Percentiles rank a stretch among this genome's conserved stretches.
phyloP scores from a whole-genome alignment of 306 rosid genomes.

The Oxytropis ochrocephala region DNA sequence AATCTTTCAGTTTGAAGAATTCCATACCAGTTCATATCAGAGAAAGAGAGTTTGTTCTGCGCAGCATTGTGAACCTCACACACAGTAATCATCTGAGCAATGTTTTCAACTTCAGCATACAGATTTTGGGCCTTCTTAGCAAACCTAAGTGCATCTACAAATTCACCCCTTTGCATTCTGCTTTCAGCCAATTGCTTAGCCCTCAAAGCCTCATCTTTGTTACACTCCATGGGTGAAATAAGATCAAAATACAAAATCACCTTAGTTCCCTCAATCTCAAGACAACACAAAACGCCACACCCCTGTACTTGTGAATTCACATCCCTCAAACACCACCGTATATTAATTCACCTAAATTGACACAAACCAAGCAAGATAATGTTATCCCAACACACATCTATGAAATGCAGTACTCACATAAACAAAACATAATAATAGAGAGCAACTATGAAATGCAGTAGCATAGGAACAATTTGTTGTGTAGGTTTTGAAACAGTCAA shows the following conservation, averaged over 20 bases:
- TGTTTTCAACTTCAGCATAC: constrained; percentile 55
- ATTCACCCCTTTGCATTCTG: constrained; percentile 59
- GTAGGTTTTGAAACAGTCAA: background rate
- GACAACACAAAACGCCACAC: background rate
- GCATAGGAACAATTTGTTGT: no score
- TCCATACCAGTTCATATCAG: constrained; percentile 67
- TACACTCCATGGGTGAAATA: constrained; percentile 67
- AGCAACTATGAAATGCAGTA: background rate
- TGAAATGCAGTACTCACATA: background rate
- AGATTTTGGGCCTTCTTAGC: constrained; percentile 63
- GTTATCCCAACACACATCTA: background rate
- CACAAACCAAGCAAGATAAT: constrained; percentile 3
- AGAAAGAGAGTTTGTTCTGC: constrained; percentile 26
- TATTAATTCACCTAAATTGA: constrained; percentile 28
- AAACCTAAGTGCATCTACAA: constrained; percentile 59
- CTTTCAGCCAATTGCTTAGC: constrained; percentile 65
- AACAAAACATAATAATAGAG: no score
- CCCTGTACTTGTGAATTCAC: background rate
- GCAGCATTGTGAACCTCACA: constrained; percentile 71
- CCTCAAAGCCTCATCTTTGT: constrained; percentile 81
- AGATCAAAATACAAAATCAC: constrained; percentile 15
- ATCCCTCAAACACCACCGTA: background rate
- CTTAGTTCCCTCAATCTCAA: background rate
- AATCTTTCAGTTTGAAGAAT: constrained; percentile 47
- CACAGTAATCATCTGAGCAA: constrained; percentile 50